Conservation (phyloP, 225 moss, liverwort and hornwort genomes). For the Anthoceros angustus region DNA sequence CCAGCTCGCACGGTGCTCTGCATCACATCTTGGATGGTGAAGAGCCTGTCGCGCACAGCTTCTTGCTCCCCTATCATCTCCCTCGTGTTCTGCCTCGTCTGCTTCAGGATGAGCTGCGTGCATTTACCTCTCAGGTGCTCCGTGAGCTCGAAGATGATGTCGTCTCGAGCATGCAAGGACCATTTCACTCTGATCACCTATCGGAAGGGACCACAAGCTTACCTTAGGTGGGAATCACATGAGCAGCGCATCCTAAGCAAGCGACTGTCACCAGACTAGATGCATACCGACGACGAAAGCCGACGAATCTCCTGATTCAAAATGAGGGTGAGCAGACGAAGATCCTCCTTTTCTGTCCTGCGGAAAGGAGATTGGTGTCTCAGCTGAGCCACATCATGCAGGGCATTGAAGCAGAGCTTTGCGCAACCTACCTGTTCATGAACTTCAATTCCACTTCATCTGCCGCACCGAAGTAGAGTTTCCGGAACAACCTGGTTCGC, state of each 20-base stretch:
- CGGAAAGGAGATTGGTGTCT: conserved; percentile 6
- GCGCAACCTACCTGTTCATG: conserved; percentile 49
- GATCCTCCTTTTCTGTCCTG: conserved; percentile 62
- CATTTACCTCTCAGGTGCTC: conserved; percentile 45
- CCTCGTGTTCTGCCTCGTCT: conserved; percentile 46
- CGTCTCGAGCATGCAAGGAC: conserved; percentile 84
- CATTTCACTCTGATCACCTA: conserved; percentile 95
- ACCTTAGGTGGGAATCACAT: neutral
- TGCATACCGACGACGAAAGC: conserved; percentile 54
- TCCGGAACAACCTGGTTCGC: conserved; percentile 47
- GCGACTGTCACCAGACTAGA: neutral
- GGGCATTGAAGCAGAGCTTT: neutral
- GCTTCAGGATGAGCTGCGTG: conserved; percentile 26
- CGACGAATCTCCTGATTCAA: conserved; percentile 83
- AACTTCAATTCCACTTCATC: conserved; percentile 95
- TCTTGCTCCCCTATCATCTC: conserved; percentile 75
- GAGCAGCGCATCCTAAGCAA: conserved; percentile 2
- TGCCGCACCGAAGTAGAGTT: conserved; percentile 80
- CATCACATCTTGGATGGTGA: conserved; percentile 94
- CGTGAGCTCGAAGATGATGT: conserved; percentile 68
- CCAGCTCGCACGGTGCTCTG: conserved; percentile 58
- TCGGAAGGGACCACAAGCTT: neutral
- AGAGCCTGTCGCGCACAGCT: conserved; percentile 60
- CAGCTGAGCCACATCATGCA: neutral
- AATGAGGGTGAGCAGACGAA: conserved; percentile 63